Base-by-base conservation (phyloP, 2,329 filamentous ascomycete species). In the Hymenoscyphus linearis region DNA sequence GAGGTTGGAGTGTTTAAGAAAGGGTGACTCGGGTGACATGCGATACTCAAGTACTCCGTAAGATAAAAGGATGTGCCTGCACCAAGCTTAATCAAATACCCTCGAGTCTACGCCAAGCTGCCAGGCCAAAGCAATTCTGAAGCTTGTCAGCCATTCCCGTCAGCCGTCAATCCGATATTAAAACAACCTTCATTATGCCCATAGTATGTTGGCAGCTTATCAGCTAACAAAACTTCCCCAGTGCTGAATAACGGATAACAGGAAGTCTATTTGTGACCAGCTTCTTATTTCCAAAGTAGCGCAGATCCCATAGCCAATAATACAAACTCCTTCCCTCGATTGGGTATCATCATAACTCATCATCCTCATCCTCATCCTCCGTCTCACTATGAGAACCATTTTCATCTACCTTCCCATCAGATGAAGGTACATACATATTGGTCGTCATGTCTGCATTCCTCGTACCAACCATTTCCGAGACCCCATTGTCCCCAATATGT, bases 341-440 rank as follows among this genome's bases (percentile, higher is more conserved):
- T 37, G 61, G 58, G 58, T 63, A 63, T 63, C 50, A 59, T 58
- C 34, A 16, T 31, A 63, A 27, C 40, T 69, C 67, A 58, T 67
- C 55, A 56, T 63, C 66, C 18, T 63, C 55, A 56, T 63, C 66
- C 18, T 63, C 64, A 55, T 68, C 65, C 13, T 60, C 62, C 26
- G 57, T 59, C 27, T 60, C 60, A 27, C 55, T 58, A 50, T 52
- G 34, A 16, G 7, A 26, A 13, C 22, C 47, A 44, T n/a, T 18
- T n/a, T 18, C 34, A 27, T 26, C 18, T 25, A 22, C 50, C 14
- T 27, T 35, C 31, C 22, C n/a, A 56, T 14, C 35, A 26, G 34
- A 18, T n/a, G 27, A 37, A 12, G 18, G 35, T 1, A 31, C 22
- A n/a, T 56, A 12, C 10, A 57, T 16, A 16, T 34, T 37, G 37